Evolutionary conservation across 2,329 filamentous ascomycete genomes (phyloP).

Genomic region (Penicillium sp.): DNA sequence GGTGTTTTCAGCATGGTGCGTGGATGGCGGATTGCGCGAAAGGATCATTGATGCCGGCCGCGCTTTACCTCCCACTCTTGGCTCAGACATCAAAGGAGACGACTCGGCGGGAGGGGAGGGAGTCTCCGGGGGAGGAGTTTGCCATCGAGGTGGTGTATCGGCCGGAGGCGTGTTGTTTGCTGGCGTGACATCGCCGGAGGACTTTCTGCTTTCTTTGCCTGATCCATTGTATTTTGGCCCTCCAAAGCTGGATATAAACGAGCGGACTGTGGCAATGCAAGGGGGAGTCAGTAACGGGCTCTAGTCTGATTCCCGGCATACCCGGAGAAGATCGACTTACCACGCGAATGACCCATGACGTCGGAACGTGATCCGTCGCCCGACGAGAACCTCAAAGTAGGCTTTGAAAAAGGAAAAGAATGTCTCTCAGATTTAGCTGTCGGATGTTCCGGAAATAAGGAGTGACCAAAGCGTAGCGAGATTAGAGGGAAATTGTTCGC

Average conservation of each 20-base stretch:
- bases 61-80: conserved; percentile 51
- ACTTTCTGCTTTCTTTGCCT: conserved; percentile 38
- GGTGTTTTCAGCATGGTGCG: conserved; percentile 80
- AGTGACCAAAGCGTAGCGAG: conserved; percentile 1
- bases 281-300: conserved; percentile 22
- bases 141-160: conserved; percentile 26
- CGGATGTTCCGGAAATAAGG: conserved; percentile 5
- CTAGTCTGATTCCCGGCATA: conserved; percentile 9
- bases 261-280: conserved; percentile 61
- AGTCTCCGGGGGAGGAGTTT: conserved; percentile 37
- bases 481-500: conserved; percentile 16
- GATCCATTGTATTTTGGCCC: conserved; percentile 31
- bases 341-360: conserved; percentile 40
- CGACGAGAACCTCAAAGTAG: conserved; percentile 1
- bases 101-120: conserved; percentile 34
- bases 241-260: conserved; percentile 68
- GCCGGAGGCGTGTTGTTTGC: conserved; percentile 14
- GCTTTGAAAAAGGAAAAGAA: background rate
- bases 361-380: conserved; percentile 11
- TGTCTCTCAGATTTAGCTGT: conserved; percentile 9
- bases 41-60: conserved; percentile 83
- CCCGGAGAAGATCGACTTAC: conserved; percentile 28
- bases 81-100: conserved; percentile 39
- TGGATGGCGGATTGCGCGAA: conserved; percentile 76
- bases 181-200: conserved; percentile 22